Base-by-base conservation (phyloP, 306 rosid species). In the Vigna trinervia region DNA sequence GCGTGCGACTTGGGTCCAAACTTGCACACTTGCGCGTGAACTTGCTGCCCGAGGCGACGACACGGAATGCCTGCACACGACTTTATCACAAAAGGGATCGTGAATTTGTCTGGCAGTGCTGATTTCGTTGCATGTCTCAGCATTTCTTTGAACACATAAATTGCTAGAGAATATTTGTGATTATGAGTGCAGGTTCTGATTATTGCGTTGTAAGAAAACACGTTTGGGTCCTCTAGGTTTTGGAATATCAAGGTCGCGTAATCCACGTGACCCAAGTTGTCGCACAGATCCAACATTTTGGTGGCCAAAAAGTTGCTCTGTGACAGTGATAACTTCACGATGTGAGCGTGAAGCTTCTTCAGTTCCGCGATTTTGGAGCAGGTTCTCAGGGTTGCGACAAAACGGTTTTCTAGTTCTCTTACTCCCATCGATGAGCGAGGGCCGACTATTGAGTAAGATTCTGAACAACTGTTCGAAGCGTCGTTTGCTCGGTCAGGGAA, bases 241-340 rank as follows among this genome's bases (percentile, higher is more conserved):
- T 86, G 47, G 88, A 87, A 89, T 28, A 92, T 84, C 77, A 50
- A 77, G 26, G 78, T 65, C 5, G 92, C 90, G 50, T 90, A 88
- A 69, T 52, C 41, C 2, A 84, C 70, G 23, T 89, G 30, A 5
- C 87, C 90, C 71, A 47, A 66, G 41, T 56, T 59, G 80, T 87
- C 90, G 28, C 96, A 89, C 2, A 81, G 77, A 47, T 87, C 88
- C 83, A 90, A 71, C 96, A 92, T 90, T 82, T 89, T 90, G 11
- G 97, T 87, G 30, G 76, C 78, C 73, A 92, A 39, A 81, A 86
- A 92, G 75, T 88, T 92, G 87, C 97, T 92, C 39, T 90, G 91
- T 58, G 96, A 80, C 10, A 92, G 81, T 2, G 89, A 86, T 0
- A 80, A 73, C 78, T 84, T 89, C 46, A 89, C 81, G 2, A 90